Base-by-base conservation (phyloP, 441 rosid species). In the Theobroma grandiflorum region DNA sequence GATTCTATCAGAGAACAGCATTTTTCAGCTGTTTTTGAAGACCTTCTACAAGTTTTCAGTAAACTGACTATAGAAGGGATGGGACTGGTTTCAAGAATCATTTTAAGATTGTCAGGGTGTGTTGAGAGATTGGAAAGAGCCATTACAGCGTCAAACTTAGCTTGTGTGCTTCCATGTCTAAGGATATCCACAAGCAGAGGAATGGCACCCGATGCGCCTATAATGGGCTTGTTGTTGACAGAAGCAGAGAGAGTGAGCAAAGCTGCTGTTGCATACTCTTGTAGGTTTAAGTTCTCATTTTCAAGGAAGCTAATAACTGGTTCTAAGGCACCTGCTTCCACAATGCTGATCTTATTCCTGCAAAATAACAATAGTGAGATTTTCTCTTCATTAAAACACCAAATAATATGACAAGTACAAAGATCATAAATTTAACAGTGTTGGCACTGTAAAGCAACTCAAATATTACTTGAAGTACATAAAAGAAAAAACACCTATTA, bases 111-210 rank as follows among this genome's bases (percentile, higher is more conserved):
- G 65, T 81, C 78, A 4, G 87, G 47, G 79, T 78, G 77, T 0
- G 98, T 93, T 15, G 99, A 95, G 79, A 96, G 98, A 84, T 96
- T 96, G 72, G 96, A 93, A 77, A 96, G 95, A 65, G 94, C 92
- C 92, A 85, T 90, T 5, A 89, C 85, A 3, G 97, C 85, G 80
- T 93, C 97, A 26, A 81, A 86, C 84, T 87, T 92, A 49, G 98
- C 98, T 89, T 95, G 99, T 75, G 91, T 83, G 83, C 91, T 91
- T 76, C 98, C 99, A 16, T 82, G 61, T 82, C 82, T 81, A 33
- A 96, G 85, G 78, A 93, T 88, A 83, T 90, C 85, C 47, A 87
- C 97, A 67, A 95, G 87, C 52, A 91, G 80, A 80, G 98, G 98
- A 86, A 95, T 90, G 69, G 94, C 98, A 15, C 93, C 95, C n/a